These are phyloP conservation scores for Hemileccinum impolitum DNA, from an alignment of 768 basidiomycete species.

Conservation along the genomic window DNA sequence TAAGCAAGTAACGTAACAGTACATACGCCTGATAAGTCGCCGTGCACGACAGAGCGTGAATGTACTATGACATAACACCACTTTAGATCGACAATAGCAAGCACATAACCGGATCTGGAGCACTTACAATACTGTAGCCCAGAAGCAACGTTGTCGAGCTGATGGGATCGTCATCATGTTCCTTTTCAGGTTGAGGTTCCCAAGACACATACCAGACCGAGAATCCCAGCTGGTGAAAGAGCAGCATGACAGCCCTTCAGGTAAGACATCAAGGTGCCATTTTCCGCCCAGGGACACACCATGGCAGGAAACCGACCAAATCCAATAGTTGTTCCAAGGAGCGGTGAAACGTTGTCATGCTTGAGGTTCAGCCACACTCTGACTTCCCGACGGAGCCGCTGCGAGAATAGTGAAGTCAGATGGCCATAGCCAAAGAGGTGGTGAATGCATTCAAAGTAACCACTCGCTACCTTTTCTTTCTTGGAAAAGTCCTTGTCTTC, in stretches of 20 bases:
- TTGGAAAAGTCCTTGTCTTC: slow-evolving; percentile 2
- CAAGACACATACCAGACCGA: background rate
- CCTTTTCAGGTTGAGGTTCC: background rate
- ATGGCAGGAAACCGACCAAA: slow-evolving; percentile 27
- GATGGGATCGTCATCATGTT: background rate
- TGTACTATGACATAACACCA: slow-evolving; percentile 8
- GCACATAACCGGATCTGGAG: background rate
- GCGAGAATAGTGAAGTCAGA: background rate
- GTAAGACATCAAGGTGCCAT: slow-evolving; percentile 21
- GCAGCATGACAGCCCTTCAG: slow-evolving; percentile 10
- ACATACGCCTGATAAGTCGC: slow-evolving; percentile 19
- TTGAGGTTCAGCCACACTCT: slow-evolving; percentile 23
- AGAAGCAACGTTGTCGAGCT: slow-evolving; percentile 11
- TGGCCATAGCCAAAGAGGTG: background rate
- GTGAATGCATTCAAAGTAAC: background rate
- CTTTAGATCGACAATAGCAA: background rate
- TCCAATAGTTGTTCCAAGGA: slow-evolving; percentile 20
- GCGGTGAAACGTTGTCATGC: slow-evolving; percentile 23
- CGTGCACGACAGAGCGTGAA: slow-evolving; percentile 17
- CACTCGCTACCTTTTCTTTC: slow-evolving; percentile 3
- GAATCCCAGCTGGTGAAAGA: background rate
- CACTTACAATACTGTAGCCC: slow-evolving; percentile 15
- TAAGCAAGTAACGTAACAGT: background rate
- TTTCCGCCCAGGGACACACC: slow-evolving; percentile 27
- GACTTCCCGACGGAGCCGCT: slow-evolving; percentile 24